These are phyloP conservation scores for Agrostemma githago DNA, from an alignment of 148 eudicot species.

Conservation along the genomic window DNA sequence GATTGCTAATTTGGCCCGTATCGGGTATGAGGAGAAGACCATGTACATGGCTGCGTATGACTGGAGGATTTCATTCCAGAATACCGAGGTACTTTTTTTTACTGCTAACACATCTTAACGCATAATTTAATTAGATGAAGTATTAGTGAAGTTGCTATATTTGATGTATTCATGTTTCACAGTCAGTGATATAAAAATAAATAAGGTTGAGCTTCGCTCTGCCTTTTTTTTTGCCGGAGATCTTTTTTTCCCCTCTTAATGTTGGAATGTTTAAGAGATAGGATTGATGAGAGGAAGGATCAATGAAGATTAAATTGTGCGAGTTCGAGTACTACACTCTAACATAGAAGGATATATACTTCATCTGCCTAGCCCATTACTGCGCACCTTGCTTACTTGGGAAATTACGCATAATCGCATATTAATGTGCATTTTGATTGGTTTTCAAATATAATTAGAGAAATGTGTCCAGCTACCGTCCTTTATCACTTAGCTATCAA, in stretches of 20 bases:
- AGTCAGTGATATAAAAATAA: background rate
- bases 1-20: slow-evolving; percentile 82
- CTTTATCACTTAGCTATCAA: background rate
- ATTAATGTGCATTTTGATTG: background rate
- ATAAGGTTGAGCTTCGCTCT: background rate
- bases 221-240: background rate
- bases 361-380: too few relatives aligned
- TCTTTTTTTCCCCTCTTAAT: background rate
- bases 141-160: background rate
- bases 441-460: background rate
- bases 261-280: background rate
- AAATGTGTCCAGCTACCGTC: too few relatives aligned
- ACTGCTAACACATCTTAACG: background rate
- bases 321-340: background rate
- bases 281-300: background rate
- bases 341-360: background rate
- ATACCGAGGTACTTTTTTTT: slow-evolving; percentile 58
- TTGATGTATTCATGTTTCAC: background rate
- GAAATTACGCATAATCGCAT: background rate
- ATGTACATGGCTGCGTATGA: slow-evolving; percentile 99
- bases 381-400: background rate
- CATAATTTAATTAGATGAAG: slow-evolving; percentile 7
- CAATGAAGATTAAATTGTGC: background rate
- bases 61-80: slow-evolving; percentile 89
- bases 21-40: slow-evolving; percentile 89